Conservation (phyloP, 1,284 basidiomycete species). For the Irpex rosettiformis region DNA sequence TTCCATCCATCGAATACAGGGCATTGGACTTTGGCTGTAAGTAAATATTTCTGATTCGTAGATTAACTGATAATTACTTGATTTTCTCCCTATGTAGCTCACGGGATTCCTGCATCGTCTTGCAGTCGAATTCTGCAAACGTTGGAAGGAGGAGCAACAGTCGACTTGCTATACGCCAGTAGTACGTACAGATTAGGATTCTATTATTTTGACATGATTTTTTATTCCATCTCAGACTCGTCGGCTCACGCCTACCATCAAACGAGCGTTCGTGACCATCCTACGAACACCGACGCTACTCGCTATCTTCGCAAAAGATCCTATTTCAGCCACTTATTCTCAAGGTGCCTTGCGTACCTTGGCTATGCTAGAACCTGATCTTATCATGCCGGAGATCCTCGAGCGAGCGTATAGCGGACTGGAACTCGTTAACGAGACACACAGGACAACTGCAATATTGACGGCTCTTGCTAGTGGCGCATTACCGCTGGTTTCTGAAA, state of each 20-base stretch:
- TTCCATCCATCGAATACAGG: slow-evolving; percentile 89
- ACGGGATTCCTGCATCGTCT: slow-evolving; percentile 80
- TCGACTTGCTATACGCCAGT: slow-evolving; percentile 79
- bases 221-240: slow-evolving; percentile 56
- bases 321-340: slow-evolving; percentile 61
- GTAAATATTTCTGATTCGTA: slow-evolving; percentile 15
- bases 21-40: slow-evolving; percentile 60
- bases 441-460: slow-evolving; percentile 88
- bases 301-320: slow-evolving; percentile 94
- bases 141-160: slow-evolving; percentile 82
- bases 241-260: slow-evolving; percentile 82
- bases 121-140: slow-evolving; percentile 77
- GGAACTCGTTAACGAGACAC: slow-evolving; percentile 93
- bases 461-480: slow-evolving; percentile 84
- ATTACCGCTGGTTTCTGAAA: slow-evolving; percentile 76
- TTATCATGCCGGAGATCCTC: slow-evolving; percentile 91
- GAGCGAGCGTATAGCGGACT: slow-evolving; percentile 91
- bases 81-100: slow-evolving; percentile 41
- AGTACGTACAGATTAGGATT: slow-evolving; percentile 36
- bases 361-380: slow-evolving; percentile 79
- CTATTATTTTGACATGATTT: background rate
- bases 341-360: slow-evolving; percentile 72
- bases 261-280: slow-evolving; percentile 78
- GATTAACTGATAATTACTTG: background rate
- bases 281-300: slow-evolving; percentile 88